A percentile compares a stretch with the other conserved stretches of the same genome.
Conservation (phyloP, 2,329 filamentous ascomycete species). For the Penicillium glabrum region DNA sequence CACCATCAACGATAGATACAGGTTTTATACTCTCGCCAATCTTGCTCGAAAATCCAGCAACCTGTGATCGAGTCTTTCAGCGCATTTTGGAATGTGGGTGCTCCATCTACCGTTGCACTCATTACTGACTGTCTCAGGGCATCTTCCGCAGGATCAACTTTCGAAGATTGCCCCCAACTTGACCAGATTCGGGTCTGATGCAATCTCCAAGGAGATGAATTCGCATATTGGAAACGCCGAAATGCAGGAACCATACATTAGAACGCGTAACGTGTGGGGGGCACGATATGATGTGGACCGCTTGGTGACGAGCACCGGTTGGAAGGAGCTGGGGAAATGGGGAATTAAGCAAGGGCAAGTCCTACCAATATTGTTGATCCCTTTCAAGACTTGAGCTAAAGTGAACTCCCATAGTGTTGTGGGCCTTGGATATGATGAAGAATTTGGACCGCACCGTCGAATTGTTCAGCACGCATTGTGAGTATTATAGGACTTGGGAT, state of each 20-base stretch:
- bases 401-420: constrained; percentile 18
- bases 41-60: constrained; percentile 20
- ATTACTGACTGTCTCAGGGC: constrained; percentile 7
- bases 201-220: constrained; percentile 21
- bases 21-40: constrained; percentile 19
- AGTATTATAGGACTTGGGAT: neutral
- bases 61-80: constrained; percentile 13
- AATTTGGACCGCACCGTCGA: constrained; percentile 21
- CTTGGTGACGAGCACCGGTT: constrained; percentile 24
- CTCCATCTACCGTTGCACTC: too few relatives aligned
- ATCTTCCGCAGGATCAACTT: constrained; percentile 14
- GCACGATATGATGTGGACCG: constrained; percentile 20
- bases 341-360: constrained; percentile 26
- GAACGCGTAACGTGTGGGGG: constrained; percentile 28
- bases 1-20: constrained; percentile 15
- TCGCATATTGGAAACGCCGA: constrained; percentile 25
- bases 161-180: constrained; percentile 9
- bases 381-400: too few relatives aligned
- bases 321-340: constrained; percentile 30
- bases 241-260: constrained; percentile 24
- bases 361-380: too few relatives aligned
- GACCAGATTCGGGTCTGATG: constrained; percentile 17
- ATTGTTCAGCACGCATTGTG: constrained; percentile 28
- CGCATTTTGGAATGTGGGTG: neutral
- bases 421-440: constrained; percentile 24